Evolutionary conservation across 208 protist genomes (phyloP), one percentile per base, ranked within the genome.

Genomic region (Novymonas esmeraldas): DNA sequence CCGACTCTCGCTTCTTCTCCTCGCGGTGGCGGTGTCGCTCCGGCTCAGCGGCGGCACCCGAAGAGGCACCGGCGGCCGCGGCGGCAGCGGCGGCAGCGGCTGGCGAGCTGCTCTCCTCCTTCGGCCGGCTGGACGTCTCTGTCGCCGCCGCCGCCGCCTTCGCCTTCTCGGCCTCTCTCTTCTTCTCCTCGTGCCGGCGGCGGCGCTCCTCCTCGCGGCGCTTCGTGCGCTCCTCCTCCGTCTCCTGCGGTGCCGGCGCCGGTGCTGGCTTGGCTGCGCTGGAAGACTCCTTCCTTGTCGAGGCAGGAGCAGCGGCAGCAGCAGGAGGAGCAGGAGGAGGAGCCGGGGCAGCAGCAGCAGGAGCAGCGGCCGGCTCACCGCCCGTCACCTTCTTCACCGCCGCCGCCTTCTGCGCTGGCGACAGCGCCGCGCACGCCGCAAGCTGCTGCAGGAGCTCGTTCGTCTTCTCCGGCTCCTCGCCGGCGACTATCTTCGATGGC

Each of bases 401-500:
- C 0, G 78, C 56, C 22, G 67, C 61, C 67, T 94, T 94, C 64
- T 92, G 75, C 16, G 75, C 83, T 0, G 60, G 51, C 1, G 85
- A 56, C 29, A 96, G 84, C 2, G 67, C 42, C 11, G 90, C 90
- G 64, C 90, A 93, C 33, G 64, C 33, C 29, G 93, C 91, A 16
- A 97, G 81, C 26, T 84, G 70, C 79, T 93, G 92, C n/a, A 97
- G 75, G 49, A 96, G 44, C 54, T 82, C 75, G 46, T 97, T 97
- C 20, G 93, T 96, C 46, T 90, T 78, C 59, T 97, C 91, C 3
- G 91, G 73, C 61, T 97, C 90, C 18, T 87, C 78, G 24, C 91
- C 94, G 2, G 90, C 79, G 0, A 95, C 87, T 52, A 97, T 95
- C 65, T 96, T 95, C 20, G 72, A 54, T 13, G 90, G 83, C n/a